Evolutionary conservation across 2,329 filamentous ascomycete species (phyloP).

Genomic region (Hawksworthiomyces lignivorus): DNA sequence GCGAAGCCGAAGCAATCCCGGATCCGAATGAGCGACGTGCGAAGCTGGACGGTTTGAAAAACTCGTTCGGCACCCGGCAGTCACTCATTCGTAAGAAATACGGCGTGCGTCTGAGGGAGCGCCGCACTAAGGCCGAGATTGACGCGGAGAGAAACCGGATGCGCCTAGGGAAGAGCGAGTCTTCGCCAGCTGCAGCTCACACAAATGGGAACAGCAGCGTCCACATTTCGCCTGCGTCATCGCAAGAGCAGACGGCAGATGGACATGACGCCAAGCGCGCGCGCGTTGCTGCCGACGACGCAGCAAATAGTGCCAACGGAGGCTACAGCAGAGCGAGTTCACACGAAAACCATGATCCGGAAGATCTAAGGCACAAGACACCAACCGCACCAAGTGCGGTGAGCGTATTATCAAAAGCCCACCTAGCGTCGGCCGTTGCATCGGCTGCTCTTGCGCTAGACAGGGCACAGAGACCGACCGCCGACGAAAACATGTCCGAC

Average conservation of each 20-base stretch:
- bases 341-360: too few relatives aligned
- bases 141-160: constrained; percentile 34
- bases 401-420: too few relatives aligned
- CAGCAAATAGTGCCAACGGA: too few relatives aligned
- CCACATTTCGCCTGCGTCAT: constrained; percentile 15
- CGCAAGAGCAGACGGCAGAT: not conserved
- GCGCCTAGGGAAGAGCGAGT: constrained; percentile 21
- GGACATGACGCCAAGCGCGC: constrained; percentile 21
- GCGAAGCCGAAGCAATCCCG: constrained; percentile 30
- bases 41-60: constrained; percentile 36
- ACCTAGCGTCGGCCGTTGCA: not conserved
- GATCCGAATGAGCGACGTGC: constrained; percentile 25
- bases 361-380: not conserved
- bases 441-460: not conserved
- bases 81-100: constrained; percentile 50
- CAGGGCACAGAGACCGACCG: constrained; percentile 30
- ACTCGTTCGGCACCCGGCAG: constrained; percentile 48
- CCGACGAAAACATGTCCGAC: constrained; percentile 30
- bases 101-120: constrained; percentile 45
- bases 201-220: constrained; percentile 6
- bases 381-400: not conserved
- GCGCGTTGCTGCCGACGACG: constrained; percentile 11
- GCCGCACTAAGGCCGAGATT: constrained; percentile 40
- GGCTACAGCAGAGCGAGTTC: too few relatives aligned
- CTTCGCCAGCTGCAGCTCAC: too few relatives aligned